Evolutionary conservation across 805 yeast genomes (phyloP), one percentile per base, ranked within the genome.

Genomic region (Saccharomycopsis vini): DNA sequence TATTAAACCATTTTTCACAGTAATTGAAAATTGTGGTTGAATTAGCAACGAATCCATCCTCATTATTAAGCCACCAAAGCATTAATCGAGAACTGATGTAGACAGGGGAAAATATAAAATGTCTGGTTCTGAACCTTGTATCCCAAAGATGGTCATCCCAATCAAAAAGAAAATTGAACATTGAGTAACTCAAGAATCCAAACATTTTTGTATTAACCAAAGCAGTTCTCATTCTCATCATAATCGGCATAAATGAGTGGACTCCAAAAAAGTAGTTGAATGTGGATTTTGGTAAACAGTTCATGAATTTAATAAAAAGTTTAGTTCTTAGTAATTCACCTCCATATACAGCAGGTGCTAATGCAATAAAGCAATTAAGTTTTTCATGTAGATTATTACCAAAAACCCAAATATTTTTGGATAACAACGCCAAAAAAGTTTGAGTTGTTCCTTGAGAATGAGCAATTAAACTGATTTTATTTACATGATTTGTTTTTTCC

Each of bases 371-470:
- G 43, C 73, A 70, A 43, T 79, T 79, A 16, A 90, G 60, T 49
- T 77, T 79, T 3, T 65, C 62, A 38, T 77, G 75, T 31, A 75
- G 52, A 73, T 67, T 24, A 57, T 34, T 29, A 21, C 39, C 36
- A 26, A 19, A 28, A 13, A 7, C 13, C 7, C 29, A 19, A 9
- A 13, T 3, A 20, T 42, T 42, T 28, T 42, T 36, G 1, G 44
- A n/a, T 12, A 81, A 71, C 29, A 92, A 64, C 39, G 87, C 75
- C 54, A 83, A 63, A 44, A 87, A 81, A 0, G 82, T 71, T 60
- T 89, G 95, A 0, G 96, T 77, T 2, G 96, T 88, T 1, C 97
- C 97, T 62, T 92, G 97, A 13, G 95, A 85, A 58, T 90, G 98
- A 1, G 89, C 89, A 7, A 80, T 70, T 19, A 90, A 61, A 0